Evolutionary conservation across 306 rosid genomes (phyloP), one percentile per base, ranked within the genome.

Genomic region (Medicago arabica): DNA sequence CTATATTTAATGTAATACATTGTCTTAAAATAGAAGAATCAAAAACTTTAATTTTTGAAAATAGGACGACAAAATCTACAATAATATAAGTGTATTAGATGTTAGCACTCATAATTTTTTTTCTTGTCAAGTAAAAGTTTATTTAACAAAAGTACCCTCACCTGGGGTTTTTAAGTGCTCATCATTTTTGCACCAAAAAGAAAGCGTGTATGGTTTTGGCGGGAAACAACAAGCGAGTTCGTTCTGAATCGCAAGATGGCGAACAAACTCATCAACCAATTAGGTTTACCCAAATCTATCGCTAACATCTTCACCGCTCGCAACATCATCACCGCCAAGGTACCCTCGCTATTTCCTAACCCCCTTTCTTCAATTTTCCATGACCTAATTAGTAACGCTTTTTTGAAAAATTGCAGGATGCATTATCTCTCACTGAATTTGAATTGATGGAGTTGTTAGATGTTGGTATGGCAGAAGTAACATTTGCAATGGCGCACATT

Each of bases 371-470:
- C 55, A 50, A 50, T 15, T 54, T 54, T 54, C 11, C 66, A 60
- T 60, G 17, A 60, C 66, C 82, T 61, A 62, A 77, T 36, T 61
- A 31, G 71, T 19, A 4, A 7, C 6, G 11, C 1, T 41, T 57
- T 57, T 50, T 50, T 34, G 3, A 6, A 60, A 60, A 75, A 51
- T 54, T 34, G 15, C 87, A 94, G 98, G 98, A 90, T 43, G 98
- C 95, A 9, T 85, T 92, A 41, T 86, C 88, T 69, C 79, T 82
- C 43, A 90, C 97, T 78, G 97, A 92, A 71, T 92, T 88, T 85
- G 93, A 94, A 85, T 82, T 92, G 85, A 90, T 90, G 97, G 96
- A 92, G 74, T 66, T 88, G 71, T 61, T 94, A 54, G 98, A 92
- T 70, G 94, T 92, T 64, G 93, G 90, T 10, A 84, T 85, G 83